Base-by-base conservation (phyloP, 805 yeast species). In the Ogataea haglerorum region DNA sequence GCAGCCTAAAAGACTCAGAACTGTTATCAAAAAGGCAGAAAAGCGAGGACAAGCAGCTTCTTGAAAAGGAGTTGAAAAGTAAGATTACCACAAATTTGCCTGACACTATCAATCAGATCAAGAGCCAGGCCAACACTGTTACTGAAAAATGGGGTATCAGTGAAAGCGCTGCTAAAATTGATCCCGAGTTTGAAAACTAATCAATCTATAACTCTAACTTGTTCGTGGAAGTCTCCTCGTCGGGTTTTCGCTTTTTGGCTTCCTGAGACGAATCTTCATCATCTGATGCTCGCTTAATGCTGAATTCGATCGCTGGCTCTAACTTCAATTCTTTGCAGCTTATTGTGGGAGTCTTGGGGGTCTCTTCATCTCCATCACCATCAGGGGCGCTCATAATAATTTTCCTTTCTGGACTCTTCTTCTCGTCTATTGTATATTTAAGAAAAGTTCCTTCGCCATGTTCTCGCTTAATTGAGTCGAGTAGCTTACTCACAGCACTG, bases 81-180 rank as follows among this genome's bases (percentile, higher is more conserved):
- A 49, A 47, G 18, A 54, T 62, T 10, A 51, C 57, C 1, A 45
- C 48, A 15, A 51, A 43, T 17, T 23, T 55, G n/a, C 60, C 62
- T 1, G 56, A 51, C 3, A 57, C 50, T 9, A 58, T 62, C 10
- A 54, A 57, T 17, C 49, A 54, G 12, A 45, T 58, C 6, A 55
- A 59, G 33, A 47, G 46, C 10, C 55, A 50, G 30, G 54, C 54
- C 17, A 54, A 55, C 6, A 43, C 60, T 27, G 51, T 49, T 0
- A 42, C 58, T 28, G 64, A 62, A 35, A 62, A 63, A 42, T 63
- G 67, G 67, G 66, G 66, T 2, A 35, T 61, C 5, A 56, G 59
- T 14, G 64, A 55, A 38, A 61, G 65, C 39, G 61, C 64, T 4
- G 65, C 65, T 9, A 60, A 56, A 30, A 37, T 63, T 17, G 67